These are phyloP conservation scores for Aureobasidium sp. DNA, from an alignment of 2,329 filamentous ascomycete species.

Conservation along the genomic window DNA sequence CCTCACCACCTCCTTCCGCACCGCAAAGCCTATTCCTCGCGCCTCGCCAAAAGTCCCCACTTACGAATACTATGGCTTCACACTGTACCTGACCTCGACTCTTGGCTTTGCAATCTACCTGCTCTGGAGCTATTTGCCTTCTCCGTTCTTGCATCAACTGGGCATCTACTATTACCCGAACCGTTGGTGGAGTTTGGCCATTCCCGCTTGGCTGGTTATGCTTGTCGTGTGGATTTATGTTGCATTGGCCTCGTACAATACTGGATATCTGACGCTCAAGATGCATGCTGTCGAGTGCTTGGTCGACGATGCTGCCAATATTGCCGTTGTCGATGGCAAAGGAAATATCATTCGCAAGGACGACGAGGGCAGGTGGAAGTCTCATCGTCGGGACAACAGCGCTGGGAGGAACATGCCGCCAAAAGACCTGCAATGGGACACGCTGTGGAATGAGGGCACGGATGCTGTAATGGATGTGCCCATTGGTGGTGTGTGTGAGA, in stretches of 20 bases:
- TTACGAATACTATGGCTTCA: conserved; percentile 99
- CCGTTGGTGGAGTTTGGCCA: conserved; percentile 92
- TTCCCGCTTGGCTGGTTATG: conserved; percentile 87
- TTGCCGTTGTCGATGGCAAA: conserved; percentile 72
- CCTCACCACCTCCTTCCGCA: conserved; percentile 47
- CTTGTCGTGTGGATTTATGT: conserved; percentile 87
- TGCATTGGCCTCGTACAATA: conserved; percentile 85
- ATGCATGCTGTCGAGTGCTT: conserved; percentile 78
- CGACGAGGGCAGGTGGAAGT: conserved; percentile 19
- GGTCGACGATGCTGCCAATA: conserved; percentile 80
- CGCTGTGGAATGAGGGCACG: conserved; percentile 83
- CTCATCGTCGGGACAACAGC: conserved; percentile 23
- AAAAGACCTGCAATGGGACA: conserved; percentile 61
- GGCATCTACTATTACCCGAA: conserved; percentile 97
- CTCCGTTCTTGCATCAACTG: conserved; percentile 82
- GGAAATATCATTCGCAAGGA: conserved; percentile 46
- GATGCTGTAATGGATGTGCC: conserved; percentile 98
- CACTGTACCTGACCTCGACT: conserved; percentile 84
- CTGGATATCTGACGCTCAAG: conserved; percentile 75
- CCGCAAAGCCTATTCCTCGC: conserved; percentile 62
- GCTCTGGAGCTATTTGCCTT: conserved; percentile 84
- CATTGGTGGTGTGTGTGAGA: conserved; percentile 87
- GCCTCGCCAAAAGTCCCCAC: conserved; percentile 93
- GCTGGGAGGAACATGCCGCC: conserved; percentile 23
- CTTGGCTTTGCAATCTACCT: conserved; percentile 68